Conservation (phyloP, 768 basidiomycete genomes). For the Russula dissimulans region DNA sequence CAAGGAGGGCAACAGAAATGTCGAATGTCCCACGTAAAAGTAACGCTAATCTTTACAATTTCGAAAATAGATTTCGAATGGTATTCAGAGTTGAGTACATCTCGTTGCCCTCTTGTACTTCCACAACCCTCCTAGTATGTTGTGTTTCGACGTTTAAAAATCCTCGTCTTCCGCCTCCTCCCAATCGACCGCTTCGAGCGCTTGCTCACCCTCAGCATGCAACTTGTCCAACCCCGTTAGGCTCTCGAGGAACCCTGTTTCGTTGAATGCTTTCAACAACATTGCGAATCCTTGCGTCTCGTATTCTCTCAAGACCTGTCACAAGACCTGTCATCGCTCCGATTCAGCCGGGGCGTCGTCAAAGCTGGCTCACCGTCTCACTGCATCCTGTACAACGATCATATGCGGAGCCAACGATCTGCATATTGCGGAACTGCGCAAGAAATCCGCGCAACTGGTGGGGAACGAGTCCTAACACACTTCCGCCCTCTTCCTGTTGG, state of each 20-base stretch:
- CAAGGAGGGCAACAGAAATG: too few species aligned
- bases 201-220: constrained; percentile 42
- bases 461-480: constrained; percentile 80
- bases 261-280: constrained; percentile 76
- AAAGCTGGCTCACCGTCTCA: constrained; percentile 44
- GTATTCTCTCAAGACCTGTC: constrained; percentile 74
- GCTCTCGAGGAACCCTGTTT: constrained; percentile 62
- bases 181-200: constrained; percentile 42
- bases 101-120: too few species aligned
- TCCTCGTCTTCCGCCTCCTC: constrained; percentile 32
- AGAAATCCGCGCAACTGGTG: constrained; percentile 92
- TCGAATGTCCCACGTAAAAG: too few species aligned
- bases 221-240: constrained; percentile 50
- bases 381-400: constrained; percentile 87
- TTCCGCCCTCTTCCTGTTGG: constrained; percentile 23
- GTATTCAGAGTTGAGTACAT: not conserved
- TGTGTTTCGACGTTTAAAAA: constrained; percentile 15
- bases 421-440: constrained; percentile 75
- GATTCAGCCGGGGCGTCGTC: not conserved
- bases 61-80: too few species aligned
- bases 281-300: constrained; percentile 70
- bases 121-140: too few species aligned
- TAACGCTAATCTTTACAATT: too few species aligned
- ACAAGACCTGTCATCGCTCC: not conserved
- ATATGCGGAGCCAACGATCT: constrained; percentile 81